These are phyloP conservation scores for Globisporangium splendens DNA, from an alignment of 352 stramenopile species.

Conservation along the genomic window DNA sequence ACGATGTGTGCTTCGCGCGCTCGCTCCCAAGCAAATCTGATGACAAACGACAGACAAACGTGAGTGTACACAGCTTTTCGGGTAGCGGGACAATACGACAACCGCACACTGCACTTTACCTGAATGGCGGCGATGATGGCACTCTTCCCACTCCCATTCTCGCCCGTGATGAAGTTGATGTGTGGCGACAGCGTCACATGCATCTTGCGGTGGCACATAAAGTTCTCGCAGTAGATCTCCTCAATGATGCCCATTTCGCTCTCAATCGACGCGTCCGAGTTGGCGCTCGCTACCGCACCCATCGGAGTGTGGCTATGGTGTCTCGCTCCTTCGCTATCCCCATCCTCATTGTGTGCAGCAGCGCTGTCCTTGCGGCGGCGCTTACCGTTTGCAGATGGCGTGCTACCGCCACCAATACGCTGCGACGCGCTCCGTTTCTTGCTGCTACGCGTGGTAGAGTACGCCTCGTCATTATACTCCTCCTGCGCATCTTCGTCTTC, in stretches of 20 bases:
- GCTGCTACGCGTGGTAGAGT: not conserved
- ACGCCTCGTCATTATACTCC: conserved; percentile 14
- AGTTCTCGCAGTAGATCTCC: conserved; percentile 96
- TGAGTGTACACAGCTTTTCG: not conserved
- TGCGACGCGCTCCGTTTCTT: not conserved
- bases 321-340: not conserved
- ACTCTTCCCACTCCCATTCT: conserved; percentile 95
- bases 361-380: conserved; percentile 3
- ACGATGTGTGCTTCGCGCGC: conserved; percentile 90
- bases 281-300: conserved; percentile 8
- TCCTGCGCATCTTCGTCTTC: conserved; percentile 19
- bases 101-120: conserved; percentile 30
- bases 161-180: conserved; percentile 90
- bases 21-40: conserved; percentile 95
- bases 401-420: not conserved
- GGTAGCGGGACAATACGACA: not conserved
- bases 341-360: not conserved
- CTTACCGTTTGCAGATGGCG: not conserved
- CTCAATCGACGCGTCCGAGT: conserved; percentile 27
- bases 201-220: conserved; percentile 97
- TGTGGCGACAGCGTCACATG: conserved; percentile 77
- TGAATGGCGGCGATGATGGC: conserved; percentile 97
- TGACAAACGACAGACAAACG: conserved; percentile 4
- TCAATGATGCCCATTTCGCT: conserved; percentile 93
- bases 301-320: not conserved